Base-by-base conservation (phyloP, 2,329 filamentous ascomycete genomes). In the Dactylellina sp. region DNA sequence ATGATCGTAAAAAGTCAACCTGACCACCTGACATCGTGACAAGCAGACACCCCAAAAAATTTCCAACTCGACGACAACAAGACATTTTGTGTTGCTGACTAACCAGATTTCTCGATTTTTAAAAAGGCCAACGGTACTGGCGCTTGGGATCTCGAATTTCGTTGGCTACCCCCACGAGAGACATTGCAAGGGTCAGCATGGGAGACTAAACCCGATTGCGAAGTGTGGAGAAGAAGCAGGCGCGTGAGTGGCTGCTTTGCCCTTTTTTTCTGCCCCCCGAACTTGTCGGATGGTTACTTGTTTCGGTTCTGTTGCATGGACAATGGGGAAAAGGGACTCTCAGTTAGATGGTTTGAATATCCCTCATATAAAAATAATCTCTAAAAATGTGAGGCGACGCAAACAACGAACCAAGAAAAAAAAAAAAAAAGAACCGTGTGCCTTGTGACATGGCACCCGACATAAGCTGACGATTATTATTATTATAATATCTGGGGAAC, bases 221-320 rank as follows among this genome's bases (percentile, higher is more conserved):
- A 74, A 74, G 60, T 74, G 70, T 74, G 70, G 70, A 74, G 70
- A 72, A 65, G 46, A 56, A 65, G 56, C 47, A 59, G 53, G 63
- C 70, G 56, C 60, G 61, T 65, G 70, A 62, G 61, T 74, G 70
- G 70, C 56, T 9, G 5, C 9, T 32, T 40, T 65, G 61, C 42
- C 61, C 39, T 9, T n/a, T 64, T 49, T 53, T 18, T 32, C 20
- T 16, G 18, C 52, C 11, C 40, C 20, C 25, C 50, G 18, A 28
- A 28, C 53, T 18, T 42, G 28, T 65, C 37, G 39, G 55, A 61
- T n/a, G 25, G 4, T 32, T 32, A 32, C 28, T n/a, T 40, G 50
- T 56, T 44, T 56, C 50, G 25, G 37, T 44, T 46, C 28, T 53
- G 40, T 57, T 56, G 61, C 60, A 64, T 56, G 60, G 18, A 42